phyloP scores from a whole-genome alignment of 306 rosid genomes.

The Inga oerstediana region DNA sequence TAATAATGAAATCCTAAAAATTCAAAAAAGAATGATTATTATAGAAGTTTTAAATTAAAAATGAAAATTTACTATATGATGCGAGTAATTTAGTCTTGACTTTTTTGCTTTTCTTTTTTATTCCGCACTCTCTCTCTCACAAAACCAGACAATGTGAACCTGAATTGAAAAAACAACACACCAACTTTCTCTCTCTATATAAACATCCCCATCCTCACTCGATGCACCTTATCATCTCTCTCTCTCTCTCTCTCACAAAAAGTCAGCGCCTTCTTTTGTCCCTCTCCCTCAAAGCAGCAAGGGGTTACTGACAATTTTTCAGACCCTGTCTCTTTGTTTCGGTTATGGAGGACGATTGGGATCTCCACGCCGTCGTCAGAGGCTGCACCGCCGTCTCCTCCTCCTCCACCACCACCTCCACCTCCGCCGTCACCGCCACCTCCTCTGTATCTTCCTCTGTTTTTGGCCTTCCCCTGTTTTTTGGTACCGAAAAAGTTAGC shows the following conservation, averaged over 20 bases:
- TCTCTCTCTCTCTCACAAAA: slow-evolving; percentile 15
- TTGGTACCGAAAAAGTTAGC: slow-evolving; percentile 26
- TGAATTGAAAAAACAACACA: neutral
- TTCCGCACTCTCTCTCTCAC: neutral
- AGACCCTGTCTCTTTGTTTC: slow-evolving; percentile 35
- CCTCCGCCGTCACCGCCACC: slow-evolving; percentile 32
- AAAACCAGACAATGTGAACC: slow-evolving; percentile 1
- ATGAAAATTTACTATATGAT: neutral
- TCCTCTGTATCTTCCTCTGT: slow-evolving; percentile 24
- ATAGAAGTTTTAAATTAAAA: too few relatives aligned
- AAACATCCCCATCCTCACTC: slow-evolving; percentile 40
- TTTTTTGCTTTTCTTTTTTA: neutral
- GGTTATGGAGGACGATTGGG: slow-evolving; percentile 82
- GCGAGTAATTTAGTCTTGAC: neutral
- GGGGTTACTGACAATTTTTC: slow-evolving; percentile 32
- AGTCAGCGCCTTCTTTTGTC: slow-evolving; percentile 69
- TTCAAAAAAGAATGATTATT: too few relatives aligned
- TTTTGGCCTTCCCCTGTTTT: slow-evolving; percentile 35
- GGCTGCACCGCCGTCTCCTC: slow-evolving; percentile 57
- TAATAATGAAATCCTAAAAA: too few relatives aligned
- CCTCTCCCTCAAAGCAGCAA: slow-evolving; percentile 19
- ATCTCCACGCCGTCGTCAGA: slow-evolving; percentile 89
- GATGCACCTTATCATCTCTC: slow-evolving; percentile 32
- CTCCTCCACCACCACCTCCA: slow-evolving; percentile 12
- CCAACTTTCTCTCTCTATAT: slow-evolving; percentile 40